Percentiles rank a stretch among this genome's conserved stretches.
phyloP scores from a whole-genome alignment of 768 basidiomycete species.

The Trametes sanguinea region DNA sequence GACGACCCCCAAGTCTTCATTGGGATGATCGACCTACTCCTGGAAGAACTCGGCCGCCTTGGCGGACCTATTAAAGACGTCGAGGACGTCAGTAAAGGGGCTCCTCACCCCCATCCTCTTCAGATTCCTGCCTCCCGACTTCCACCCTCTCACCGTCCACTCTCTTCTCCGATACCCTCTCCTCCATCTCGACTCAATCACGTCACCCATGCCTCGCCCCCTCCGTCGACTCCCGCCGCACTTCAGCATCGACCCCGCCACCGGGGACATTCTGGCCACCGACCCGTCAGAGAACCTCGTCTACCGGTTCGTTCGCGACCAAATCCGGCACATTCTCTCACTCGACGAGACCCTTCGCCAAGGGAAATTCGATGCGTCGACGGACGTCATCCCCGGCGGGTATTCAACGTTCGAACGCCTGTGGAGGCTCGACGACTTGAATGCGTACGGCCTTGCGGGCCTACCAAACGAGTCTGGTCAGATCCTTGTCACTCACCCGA shows the following conservation, averaged over 20 bases:
- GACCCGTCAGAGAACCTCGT: background rate
- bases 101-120: too few species aligned
- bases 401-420: background rate
- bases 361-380: background rate
- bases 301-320: conserved; percentile 2
- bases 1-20: conserved; percentile 16
- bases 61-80: background rate
- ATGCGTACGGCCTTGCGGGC: background rate
- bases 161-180: background rate
- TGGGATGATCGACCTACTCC: background rate
- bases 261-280: background rate
- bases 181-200: too few species aligned
- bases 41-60: background rate
- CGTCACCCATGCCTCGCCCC: background rate
- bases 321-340: background rate
- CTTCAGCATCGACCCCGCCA: conserved; percentile 4
- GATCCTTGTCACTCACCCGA: background rate
- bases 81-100: too few species aligned
- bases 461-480: background rate
- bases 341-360: conserved; percentile 4
- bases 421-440: background rate
- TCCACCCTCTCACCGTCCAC: too few species aligned
- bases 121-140: too few species aligned
- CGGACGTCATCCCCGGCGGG: background rate
- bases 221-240: background rate